These are phyloP conservation scores for Suillus variegatus DNA, from an alignment of 768 basidiomycete species.

Conservation along the genomic window DNA sequence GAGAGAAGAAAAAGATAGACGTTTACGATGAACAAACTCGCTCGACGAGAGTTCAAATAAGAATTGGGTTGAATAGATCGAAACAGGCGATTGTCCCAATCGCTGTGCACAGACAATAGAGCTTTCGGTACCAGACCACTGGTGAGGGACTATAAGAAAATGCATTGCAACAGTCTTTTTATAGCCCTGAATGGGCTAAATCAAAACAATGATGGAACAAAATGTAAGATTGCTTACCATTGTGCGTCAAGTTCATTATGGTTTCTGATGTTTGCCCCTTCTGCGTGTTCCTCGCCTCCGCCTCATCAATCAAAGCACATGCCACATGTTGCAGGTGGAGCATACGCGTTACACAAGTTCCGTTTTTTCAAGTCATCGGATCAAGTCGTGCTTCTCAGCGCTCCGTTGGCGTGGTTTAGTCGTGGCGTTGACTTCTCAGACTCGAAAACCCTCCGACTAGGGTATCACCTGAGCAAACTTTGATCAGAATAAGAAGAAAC, in stretches of 20 bases:
- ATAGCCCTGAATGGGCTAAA: background rate
- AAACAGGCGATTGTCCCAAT: background rate
- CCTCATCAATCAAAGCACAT: background rate
- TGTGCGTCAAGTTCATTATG: background rate
- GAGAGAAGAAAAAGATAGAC: background rate
- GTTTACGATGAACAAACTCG: background rate
- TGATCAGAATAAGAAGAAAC: too few relatives aligned
- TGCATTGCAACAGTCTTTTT: background rate
- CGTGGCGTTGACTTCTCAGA: background rate
- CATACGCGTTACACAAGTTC: background rate
- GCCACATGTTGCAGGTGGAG: background rate
- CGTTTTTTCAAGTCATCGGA: background rate
- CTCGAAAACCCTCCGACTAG: background rate
- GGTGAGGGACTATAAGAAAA: background rate
- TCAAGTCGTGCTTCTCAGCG: background rate
- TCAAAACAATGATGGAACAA: background rate
- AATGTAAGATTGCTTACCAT: background rate
- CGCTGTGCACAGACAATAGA: background rate
- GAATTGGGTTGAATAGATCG: background rate
- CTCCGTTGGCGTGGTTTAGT: background rate
- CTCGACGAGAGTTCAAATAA: constrained; percentile 2
- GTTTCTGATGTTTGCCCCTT: background rate
- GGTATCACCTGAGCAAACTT: background rate
- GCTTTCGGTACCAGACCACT: background rate
- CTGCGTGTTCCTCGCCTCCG: background rate